A percentile compares a stretch with the other conserved stretches of the same genome.
phyloP scores from a whole-genome alignment of 352 stramenopile species.

The Globisporangium barbulae region DNA sequence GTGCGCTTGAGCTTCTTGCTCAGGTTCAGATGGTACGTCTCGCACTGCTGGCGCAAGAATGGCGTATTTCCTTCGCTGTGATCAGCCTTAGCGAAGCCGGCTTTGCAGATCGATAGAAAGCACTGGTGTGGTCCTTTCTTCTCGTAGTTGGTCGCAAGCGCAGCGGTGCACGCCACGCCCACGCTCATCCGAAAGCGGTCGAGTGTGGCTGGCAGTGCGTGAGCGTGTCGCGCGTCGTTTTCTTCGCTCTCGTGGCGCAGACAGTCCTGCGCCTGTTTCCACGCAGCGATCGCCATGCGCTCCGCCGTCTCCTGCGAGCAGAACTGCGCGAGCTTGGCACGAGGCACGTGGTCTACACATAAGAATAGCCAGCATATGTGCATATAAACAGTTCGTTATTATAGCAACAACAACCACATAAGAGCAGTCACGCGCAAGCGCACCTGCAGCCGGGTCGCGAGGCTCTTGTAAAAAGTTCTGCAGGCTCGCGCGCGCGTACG shows the following conservation, averaged over 20 bases:
- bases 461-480: conserved; percentile 38
- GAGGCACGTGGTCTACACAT: background rate
- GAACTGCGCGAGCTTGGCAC: conserved; percentile 26
- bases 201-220: conserved; percentile 24
- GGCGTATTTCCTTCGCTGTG: background rate
- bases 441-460: conserved; percentile 10
- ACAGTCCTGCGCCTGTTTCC: conserved; percentile 39
- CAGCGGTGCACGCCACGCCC: conserved; percentile 71
- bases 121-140: conserved; percentile 62
- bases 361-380: background rate
- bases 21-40: conserved; percentile 62
- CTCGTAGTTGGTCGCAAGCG: conserved; percentile 57
- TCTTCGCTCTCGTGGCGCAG: conserved; percentile 30
- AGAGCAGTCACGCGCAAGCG: background rate
- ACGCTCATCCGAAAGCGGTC: conserved; percentile 35
- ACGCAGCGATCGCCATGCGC: conserved; percentile 58
- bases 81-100: background rate
- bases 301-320: conserved; percentile 60
- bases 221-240: conserved; percentile 18
- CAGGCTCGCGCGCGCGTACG: conserved; percentile 63
- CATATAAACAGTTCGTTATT: background rate
- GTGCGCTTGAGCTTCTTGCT: conserved; percentile 57
- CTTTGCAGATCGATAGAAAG: conserved; percentile 62
- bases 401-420: background rate
- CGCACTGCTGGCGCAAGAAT: conserved; percentile 28